These are phyloP conservation scores for Zopfia rhizophila DNA, from an alignment of 2,329 filamentous ascomycete genomes.

Conservation along the genomic window DNA sequence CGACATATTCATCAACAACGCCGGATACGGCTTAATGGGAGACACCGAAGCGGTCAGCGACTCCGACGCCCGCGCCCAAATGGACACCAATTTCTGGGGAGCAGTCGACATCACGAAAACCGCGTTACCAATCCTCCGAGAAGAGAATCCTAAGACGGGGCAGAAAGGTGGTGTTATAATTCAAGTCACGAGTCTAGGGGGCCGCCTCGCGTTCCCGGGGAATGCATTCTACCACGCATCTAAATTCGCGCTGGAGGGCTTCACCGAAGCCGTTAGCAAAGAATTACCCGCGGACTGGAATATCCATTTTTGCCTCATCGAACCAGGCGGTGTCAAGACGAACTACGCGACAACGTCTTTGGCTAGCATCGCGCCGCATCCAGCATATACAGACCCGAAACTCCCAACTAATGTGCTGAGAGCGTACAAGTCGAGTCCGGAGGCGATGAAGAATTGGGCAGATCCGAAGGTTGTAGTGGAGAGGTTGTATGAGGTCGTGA, in stretches of 20 bases:
- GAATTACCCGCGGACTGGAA: slow-evolving; percentile 50
- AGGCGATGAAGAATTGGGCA: slow-evolving; percentile 42
- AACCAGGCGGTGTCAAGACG: slow-evolving; percentile 54
- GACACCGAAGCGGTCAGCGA: slow-evolving; percentile 44
- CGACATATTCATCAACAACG: slow-evolving; percentile 55
- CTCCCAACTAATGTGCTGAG: slow-evolving; percentile 40
- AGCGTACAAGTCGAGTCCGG: slow-evolving; percentile 35
- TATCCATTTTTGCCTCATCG: slow-evolving; percentile 56
- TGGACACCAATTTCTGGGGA: slow-evolving; percentile 60
- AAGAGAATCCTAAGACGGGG: slow-evolving; percentile 37
- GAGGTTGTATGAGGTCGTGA: slow-evolving; percentile 49
- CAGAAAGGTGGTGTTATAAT: slow-evolving; percentile 28
- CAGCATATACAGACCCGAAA: slow-evolving; percentile 28
- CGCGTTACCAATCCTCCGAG: slow-evolving; percentile 53
- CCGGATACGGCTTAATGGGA: slow-evolving; percentile 55
- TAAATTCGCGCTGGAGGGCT: slow-evolving; percentile 52
- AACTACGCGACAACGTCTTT: slow-evolving; percentile 54
- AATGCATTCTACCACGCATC: slow-evolving; percentile 36
- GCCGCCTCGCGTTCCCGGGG: slow-evolving; percentile 30
- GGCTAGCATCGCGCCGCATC: slow-evolving; percentile 26
- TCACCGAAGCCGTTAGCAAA: slow-evolving; percentile 58
- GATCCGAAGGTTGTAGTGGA: slow-evolving; percentile 48
- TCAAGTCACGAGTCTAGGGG: slow-evolving; percentile 28
- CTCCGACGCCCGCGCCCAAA: slow-evolving; percentile 44
- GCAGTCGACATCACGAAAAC: slow-evolving; percentile 52